Evolutionary conservation across 2,329 filamentous ascomycete species (phyloP).

Genomic region (Xylariaceae sp.): DNA sequence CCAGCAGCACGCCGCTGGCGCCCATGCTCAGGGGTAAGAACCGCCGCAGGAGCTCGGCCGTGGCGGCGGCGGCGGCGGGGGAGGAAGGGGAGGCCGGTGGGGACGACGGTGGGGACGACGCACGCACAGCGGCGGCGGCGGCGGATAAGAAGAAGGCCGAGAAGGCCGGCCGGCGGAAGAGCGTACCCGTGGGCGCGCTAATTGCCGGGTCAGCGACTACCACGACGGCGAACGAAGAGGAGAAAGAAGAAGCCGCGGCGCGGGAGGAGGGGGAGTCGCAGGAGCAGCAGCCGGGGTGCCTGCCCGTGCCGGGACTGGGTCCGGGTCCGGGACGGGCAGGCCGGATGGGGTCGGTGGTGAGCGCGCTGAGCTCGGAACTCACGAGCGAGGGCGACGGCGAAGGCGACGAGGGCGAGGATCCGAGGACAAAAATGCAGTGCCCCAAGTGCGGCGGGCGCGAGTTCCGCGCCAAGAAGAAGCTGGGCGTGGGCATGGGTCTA

Average conservation of each 20-base stretch:
- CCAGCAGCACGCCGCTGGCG: slow-evolving; percentile 7
- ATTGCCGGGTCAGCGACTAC: slow-evolving; percentile 42
- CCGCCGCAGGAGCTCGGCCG: slow-evolving; percentile 14
- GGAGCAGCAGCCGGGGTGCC: slow-evolving; percentile 9
- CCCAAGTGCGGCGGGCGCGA: slow-evolving; percentile 51
- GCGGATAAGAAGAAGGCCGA: neutral
- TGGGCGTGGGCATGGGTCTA: too few species aligned
- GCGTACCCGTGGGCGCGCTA: slow-evolving; percentile 33
- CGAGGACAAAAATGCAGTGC: slow-evolving; percentile 49
- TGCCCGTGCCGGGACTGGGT: too few species aligned
- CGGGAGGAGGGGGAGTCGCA: slow-evolving; percentile 8
- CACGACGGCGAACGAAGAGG: slow-evolving; percentile 13
- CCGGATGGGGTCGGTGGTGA: slow-evolving; percentile 36
- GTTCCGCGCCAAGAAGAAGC: slow-evolving; percentile 56
- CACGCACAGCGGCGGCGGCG: neutral
- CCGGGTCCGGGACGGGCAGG: slow-evolving; percentile 7
- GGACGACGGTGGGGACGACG: slow-evolving; percentile 1
- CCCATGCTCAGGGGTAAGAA: slow-evolving; percentile 6
- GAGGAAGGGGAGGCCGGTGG: neutral
- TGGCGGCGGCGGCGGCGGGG: slow-evolving; percentile 2
- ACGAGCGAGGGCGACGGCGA: slow-evolving; percentile 20
- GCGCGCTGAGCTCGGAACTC: slow-evolving; percentile 51
- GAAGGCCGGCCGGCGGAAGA: slow-evolving; percentile 10
- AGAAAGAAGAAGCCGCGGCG: slow-evolving; percentile 7
- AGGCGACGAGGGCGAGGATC: slow-evolving; percentile 37